Conservation (phyloP, 1,139 yeast genomes). For the Hanseniaspora gamundiae region DNA sequence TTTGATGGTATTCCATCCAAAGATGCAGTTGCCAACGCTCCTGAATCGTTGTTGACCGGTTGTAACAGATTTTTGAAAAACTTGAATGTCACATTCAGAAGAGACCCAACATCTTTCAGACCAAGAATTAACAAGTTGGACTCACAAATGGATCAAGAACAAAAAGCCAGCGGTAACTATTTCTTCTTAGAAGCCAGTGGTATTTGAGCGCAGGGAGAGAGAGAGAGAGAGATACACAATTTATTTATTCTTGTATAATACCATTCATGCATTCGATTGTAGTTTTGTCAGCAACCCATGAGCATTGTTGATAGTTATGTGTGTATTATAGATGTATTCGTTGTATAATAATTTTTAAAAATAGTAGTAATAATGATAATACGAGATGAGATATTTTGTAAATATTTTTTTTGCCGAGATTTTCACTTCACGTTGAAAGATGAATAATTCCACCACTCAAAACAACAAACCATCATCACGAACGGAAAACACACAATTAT, state of each 20-base stretch:
- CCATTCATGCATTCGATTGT: too few relatives aligned
- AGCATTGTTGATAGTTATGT: too few relatives aligned
- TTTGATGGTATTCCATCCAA: constrained; percentile 91
- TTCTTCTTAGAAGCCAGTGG: constrained; percentile 74
- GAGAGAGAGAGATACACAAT: not conserved
- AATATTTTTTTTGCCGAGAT: too few relatives aligned
- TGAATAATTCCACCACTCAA: constrained; percentile 1
- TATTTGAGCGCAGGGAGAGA: constrained; percentile 15
- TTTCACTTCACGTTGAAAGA: not conserved
- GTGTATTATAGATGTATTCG: too few relatives aligned
- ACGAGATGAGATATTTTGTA: not conserved
- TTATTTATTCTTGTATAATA: not conserved
- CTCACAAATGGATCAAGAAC: constrained; percentile 98
- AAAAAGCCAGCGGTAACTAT: constrained; percentile 80
- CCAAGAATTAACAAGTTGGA: constrained; percentile 96
- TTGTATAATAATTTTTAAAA: constrained; percentile 1
- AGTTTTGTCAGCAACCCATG: too few relatives aligned
- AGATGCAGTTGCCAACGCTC: constrained; percentile 70
- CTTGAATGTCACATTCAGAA: constrained; percentile 94
- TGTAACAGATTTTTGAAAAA: constrained; percentile 95
- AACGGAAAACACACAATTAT: constrained; percentile 5
- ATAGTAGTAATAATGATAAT: not conserved
- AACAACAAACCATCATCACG: too few relatives aligned
- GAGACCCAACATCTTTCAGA: constrained; percentile 96
- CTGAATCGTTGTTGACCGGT: constrained; percentile 90